Evolutionary conservation across 2,329 filamentous ascomycete species (phyloP).

Genomic region (Epichloe scottii): DNA sequence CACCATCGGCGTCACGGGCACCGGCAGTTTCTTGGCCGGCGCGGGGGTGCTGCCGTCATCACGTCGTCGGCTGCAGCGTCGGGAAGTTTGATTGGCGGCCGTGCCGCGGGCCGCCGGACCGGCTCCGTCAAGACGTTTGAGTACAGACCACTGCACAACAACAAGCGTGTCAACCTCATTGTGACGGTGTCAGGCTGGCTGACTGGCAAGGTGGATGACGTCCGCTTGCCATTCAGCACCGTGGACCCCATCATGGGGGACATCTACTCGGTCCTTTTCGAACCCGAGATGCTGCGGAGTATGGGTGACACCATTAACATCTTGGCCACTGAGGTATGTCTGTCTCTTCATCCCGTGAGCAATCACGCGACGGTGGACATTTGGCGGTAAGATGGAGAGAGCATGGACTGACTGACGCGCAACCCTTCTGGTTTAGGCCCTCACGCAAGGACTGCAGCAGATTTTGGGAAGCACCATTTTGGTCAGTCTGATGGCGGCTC

Average conservation of each 20-base stretch:
- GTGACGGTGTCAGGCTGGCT: conserved; percentile 96
- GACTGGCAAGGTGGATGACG: conserved; percentile 94
- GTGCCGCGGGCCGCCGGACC: conserved; percentile 75
- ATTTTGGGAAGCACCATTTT: conserved; percentile 83
- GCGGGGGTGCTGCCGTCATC: conserved; percentile 85
- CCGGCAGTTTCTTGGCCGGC: conserved; percentile 77
- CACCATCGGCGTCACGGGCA: conserved; percentile 85
- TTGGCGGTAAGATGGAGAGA: neutral
- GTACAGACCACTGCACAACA: conserved; percentile 92
- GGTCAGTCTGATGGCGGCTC: conserved; percentile 77
- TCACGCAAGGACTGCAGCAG: conserved; percentile 94
- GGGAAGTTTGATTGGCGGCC: conserved; percentile 73
- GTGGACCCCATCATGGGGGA: conserved; percentile 97
- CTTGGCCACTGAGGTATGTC: conserved; percentile 79
- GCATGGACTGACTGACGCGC: neutral
- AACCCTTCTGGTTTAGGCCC: conserved; percentile 46
- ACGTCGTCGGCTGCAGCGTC: conserved; percentile 79
- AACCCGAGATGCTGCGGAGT: conserved; percentile 92
- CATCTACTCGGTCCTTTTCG: conserved; percentile 93
- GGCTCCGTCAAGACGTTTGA: conserved; percentile 94
- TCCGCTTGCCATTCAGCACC: conserved; percentile 88
- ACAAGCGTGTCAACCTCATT: conserved; percentile 91
- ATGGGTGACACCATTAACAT: conserved; percentile 99
- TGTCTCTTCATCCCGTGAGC: neutral
- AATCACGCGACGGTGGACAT: no score